Evolutionary conservation across 169 alveolate species (phyloP).

Genomic region (Cryptosporidium parvum): DNA sequence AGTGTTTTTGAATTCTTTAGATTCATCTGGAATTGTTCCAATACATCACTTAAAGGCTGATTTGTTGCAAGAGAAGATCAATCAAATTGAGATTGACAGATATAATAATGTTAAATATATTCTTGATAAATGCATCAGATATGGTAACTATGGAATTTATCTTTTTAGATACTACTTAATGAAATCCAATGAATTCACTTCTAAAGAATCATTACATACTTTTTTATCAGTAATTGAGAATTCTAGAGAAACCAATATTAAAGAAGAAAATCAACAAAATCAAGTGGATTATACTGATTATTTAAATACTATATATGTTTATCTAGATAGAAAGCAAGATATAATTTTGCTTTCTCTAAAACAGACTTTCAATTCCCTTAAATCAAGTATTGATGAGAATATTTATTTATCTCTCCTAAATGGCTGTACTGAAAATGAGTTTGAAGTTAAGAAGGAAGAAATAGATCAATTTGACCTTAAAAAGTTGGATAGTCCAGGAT

Average conservation of each 20-base stretch:
- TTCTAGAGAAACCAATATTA: too few species aligned
- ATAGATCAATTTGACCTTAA: neutral
- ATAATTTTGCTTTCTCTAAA: constrained; percentile 10
- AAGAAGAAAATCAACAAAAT: neutral
- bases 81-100: constrained; percentile 26
- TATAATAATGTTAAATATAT: constrained; percentile 3
- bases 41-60: constrained; percentile 50
- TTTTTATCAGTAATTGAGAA: neutral
- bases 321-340: constrained; percentile 27
- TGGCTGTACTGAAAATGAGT: neutral
- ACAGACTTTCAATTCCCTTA: constrained; percentile 8
- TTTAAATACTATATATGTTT: constrained; percentile 30
- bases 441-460: neutral
- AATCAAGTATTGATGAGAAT: neutral
- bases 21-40: constrained; percentile 16
- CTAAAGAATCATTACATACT: neutral
- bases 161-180: constrained; percentile 25
- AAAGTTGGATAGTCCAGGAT: neutral
- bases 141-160: constrained; percentile 18
- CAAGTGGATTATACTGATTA: constrained; percentile 21
- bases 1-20: constrained; percentile 31
- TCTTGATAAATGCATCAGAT: constrained; percentile 20
- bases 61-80: constrained; percentile 22
- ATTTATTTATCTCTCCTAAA: neutral
- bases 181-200: neutral